These are phyloP conservation scores for Neospora caninum DNA, from an alignment of 169 alveolate species.

Conservation along the genomic window DNA sequence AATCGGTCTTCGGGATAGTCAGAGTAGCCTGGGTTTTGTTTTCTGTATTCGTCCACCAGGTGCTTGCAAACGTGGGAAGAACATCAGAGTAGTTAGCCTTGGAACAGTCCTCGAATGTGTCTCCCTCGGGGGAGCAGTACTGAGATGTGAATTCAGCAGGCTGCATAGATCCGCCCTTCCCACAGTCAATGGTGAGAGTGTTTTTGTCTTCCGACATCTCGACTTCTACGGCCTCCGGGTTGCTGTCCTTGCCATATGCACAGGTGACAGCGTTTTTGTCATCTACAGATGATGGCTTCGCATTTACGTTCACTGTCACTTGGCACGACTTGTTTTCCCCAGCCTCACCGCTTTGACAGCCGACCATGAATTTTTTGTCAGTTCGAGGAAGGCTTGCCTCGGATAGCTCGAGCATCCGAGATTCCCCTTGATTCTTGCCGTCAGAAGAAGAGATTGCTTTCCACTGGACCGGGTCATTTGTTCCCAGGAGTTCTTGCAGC, in stretches of 20 bases:
- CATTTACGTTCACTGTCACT: background rate
- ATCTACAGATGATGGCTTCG: background rate
- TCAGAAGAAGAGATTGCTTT: too few species aligned
- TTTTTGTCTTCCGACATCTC: background rate
- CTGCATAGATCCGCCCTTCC: background rate
- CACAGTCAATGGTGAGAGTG: background rate
- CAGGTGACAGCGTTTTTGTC: background rate
- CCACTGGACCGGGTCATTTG: too few species aligned
- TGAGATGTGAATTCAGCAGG: background rate
- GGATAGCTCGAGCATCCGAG: background rate
- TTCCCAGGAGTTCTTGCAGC: too few species aligned
- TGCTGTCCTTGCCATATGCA: background rate
- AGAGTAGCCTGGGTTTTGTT: background rate
- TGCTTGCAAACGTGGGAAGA: background rate
- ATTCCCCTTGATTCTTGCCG: too few species aligned
- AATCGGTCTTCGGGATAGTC: background rate
- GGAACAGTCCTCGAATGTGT: background rate
- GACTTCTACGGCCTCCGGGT: background rate
- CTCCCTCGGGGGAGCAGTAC: conserved; percentile 8
- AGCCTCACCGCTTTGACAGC: background rate
- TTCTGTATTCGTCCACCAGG: background rate
- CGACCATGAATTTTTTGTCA: background rate
- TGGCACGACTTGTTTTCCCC: background rate
- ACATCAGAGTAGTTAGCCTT: background rate
- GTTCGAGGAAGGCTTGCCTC: background rate